Evolutionary conservation across 2,329 filamentous ascomycete genomes (phyloP).

Genomic region (Dactylellina haptotyla): DNA sequence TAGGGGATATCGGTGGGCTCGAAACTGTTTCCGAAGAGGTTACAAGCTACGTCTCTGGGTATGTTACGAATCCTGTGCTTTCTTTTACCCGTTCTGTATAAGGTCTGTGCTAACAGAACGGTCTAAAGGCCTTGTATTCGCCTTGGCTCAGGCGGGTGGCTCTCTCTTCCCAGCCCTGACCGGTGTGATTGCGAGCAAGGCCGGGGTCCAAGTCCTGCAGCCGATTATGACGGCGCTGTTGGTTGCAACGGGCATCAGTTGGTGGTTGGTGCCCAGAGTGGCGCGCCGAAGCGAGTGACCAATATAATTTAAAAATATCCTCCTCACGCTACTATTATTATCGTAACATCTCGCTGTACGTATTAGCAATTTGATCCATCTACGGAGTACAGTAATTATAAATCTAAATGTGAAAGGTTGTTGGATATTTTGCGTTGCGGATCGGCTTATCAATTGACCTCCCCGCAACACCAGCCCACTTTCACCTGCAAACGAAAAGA

Average conservation of each 20-base stretch:
- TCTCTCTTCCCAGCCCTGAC: slow-evolving; percentile 69
- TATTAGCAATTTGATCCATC: too few species aligned
- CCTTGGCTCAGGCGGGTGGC: slow-evolving; percentile 69
- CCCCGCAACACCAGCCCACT: slow-evolving; percentile 16
- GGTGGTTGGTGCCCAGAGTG: slow-evolving; percentile 43
- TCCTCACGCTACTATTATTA: background rate
- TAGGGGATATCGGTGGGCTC: slow-evolving; percentile 67
- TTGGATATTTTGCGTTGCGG: slow-evolving; percentile 46
- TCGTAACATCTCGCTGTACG: too few species aligned
- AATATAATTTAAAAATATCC: too few species aligned
- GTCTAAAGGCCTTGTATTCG: slow-evolving; percentile 66
- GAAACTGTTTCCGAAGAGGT: slow-evolving; percentile 31
- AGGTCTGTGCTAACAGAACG: background rate
- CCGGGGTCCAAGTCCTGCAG: slow-evolving; percentile 43
- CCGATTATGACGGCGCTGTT: slow-evolving; percentile 34
- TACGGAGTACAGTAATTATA: too few species aligned
- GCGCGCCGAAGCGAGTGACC: slow-evolving; percentile 18
- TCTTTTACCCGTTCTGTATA: background rate
- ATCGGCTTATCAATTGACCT: slow-evolving; percentile 32
- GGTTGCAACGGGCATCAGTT: slow-evolving; percentile 37
- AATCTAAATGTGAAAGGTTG: too few species aligned
- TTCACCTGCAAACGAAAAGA: too few species aligned
- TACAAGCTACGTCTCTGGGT: slow-evolving; percentile 50
- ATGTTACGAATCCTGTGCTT: background rate
- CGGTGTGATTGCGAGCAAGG: slow-evolving; percentile 64